Conservation (phyloP, 345 rosid genomes). For the Eucalyptus marginata region DNA sequence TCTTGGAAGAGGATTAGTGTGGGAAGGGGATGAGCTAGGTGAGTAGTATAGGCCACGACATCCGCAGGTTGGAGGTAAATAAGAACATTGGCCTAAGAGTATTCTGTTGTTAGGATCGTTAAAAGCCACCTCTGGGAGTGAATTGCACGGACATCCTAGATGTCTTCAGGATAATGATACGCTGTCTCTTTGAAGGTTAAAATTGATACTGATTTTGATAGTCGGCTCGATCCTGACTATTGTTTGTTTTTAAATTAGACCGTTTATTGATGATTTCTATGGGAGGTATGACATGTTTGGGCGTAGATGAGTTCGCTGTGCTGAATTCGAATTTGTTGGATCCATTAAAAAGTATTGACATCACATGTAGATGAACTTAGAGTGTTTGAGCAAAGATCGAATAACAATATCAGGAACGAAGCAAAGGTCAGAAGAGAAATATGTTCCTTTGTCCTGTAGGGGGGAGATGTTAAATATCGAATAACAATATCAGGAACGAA, state of each 20-base stretch:
- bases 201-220: background rate
- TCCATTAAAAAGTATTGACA: background rate
- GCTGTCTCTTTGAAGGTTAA: background rate
- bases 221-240: background rate
- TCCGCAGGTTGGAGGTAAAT: background rate
- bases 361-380: background rate
- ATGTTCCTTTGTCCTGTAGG: background rate
- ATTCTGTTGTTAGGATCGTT: background rate
- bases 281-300: background rate
- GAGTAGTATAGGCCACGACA: background rate
- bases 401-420: background rate
- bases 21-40: background rate
- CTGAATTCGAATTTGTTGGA: background rate
- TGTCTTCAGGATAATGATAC: background rate
- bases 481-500: background rate
- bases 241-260: background rate
- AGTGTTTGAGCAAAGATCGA: no score
- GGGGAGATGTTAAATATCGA: background rate
- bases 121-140: background rate
- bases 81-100: background rate
- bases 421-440: background rate
- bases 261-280: background rate
- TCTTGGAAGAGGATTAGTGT: background rate
- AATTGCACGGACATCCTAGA: background rate
- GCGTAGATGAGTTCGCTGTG: accelerated